Conservation (phyloP, 1,284 basidiomycete species). For the Apiotrichum akiyoshidainum region DNA sequence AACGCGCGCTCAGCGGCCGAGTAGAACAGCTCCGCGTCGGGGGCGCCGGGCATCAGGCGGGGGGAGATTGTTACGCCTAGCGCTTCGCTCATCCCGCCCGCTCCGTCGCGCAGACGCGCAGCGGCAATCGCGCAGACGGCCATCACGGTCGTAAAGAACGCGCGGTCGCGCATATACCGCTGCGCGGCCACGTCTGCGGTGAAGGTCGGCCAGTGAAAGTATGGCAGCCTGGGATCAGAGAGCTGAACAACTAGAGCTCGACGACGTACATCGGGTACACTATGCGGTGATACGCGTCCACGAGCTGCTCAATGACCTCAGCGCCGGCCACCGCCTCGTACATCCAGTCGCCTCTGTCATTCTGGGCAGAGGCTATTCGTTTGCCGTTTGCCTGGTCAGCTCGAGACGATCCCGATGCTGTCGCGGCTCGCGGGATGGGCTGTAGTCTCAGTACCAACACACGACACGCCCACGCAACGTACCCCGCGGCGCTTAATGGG, state of each 20-base stretch:
- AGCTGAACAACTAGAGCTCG: too few relatives aligned
- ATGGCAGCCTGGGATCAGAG: constrained; percentile 27
- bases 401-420: not conserved
- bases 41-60: not conserved
- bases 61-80: constrained; percentile 1
- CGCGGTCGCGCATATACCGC: constrained; percentile 33
- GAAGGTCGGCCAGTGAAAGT: constrained; percentile 49
- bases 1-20: constrained; percentile 24
- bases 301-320: constrained; percentile 31
- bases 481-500: constrained; percentile 47
- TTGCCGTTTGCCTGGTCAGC: not conserved
- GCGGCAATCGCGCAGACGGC: constrained; percentile 43
- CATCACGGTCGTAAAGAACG: constrained; percentile 39
- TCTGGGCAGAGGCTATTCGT: not conserved
- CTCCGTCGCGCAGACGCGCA: constrained; percentile 44
- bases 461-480: constrained; percentile 13
- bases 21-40: constrained; percentile 33
- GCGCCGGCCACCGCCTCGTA: constrained; percentile 33
- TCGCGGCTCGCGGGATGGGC: not conserved
- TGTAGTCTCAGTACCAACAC: not conserved
- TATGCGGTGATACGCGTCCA: constrained; percentile 32
- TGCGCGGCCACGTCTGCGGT: constrained; percentile 22
- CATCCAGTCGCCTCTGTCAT: constrained; percentile 18
- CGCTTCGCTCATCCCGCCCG: constrained; percentile 11
- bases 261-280: constrained; percentile 42